Evolutionary conservation across 2,329 filamentous ascomycete genomes (phyloP).

Genomic region (Neocatenulostroma microsporum): DNA sequence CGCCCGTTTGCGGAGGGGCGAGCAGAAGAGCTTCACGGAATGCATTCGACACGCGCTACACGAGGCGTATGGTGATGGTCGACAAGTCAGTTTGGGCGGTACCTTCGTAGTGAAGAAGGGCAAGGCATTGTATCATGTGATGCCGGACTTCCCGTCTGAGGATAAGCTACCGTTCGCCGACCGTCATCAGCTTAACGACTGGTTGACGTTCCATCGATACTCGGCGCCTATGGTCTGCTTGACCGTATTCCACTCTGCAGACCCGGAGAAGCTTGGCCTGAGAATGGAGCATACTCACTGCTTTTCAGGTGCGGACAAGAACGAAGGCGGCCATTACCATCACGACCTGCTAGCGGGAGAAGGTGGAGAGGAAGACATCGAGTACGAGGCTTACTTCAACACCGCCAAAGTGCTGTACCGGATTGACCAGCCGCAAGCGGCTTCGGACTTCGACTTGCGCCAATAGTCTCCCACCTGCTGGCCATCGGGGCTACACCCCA

Average conservation of each 20-base stretch:
- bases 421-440: conserved; percentile 25
- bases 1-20: conserved; percentile 17
- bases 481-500: too few species aligned
- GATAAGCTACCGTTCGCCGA: conserved; percentile 18
- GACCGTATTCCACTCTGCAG: conserved; percentile 23
- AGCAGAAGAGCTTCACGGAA: conserved; percentile 22
- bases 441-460: too few species aligned
- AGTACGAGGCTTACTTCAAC: conserved; percentile 28
- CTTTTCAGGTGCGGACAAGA: conserved; percentile 17
- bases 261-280: conserved; percentile 22
- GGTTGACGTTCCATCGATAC: conserved; percentile 25
- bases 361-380: conserved; percentile 20
- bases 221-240: conserved; percentile 25
- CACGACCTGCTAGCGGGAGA: conserved; percentile 17
- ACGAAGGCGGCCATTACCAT: conserved; percentile 26
- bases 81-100: conserved; percentile 21
- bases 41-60: conserved; percentile 19
- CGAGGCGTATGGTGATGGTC: conserved; percentile 17
- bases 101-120: conserved; percentile 23
- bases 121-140: conserved; percentile 23
- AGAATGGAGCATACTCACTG: conserved; percentile 29
- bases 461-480: too few species aligned
- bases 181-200: conserved; percentile 21
- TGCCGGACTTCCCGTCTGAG: conserved; percentile 25
- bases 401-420: conserved; percentile 23